Evolutionary conservation across 75 land plant species (phyloP), one percentile per base, ranked within the genome.

Genomic region (Cunninghamia lanceolata): DNA sequence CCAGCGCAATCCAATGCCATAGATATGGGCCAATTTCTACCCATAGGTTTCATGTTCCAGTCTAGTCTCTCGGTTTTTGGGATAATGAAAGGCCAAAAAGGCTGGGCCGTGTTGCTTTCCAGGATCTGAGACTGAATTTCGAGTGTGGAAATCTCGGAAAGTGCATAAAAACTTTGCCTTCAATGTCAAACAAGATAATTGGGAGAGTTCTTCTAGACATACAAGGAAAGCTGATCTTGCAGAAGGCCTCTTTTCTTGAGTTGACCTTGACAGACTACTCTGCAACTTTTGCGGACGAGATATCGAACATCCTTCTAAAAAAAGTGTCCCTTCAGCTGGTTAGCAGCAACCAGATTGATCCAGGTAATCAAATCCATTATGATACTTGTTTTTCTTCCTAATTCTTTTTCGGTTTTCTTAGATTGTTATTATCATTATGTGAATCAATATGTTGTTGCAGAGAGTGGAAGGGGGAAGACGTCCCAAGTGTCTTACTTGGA

Each of bases 201-300:
- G 19, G n/a, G 47, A 3, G 21, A 80, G 0, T 11, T 10, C 14
- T 10, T 7, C 47, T 42, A 40, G n/a, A 42, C 0, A 11, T 80
- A 9, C 19, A 42, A 11, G 82, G 50, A 80, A 50, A 80, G 36
- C 38, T 73, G 16, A 34, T 73, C 13, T 34, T 73, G 16, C 36
- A 80, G 9, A 40, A 78, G 81, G 82, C 45, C 8, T 40, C 82
- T 43, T n/a, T 79, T 79, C 46, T 79, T 28, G 39, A 25, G 4
- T 40, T 40, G n/a, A n/a, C n/a, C n/a, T n/a, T n/a, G 38, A 79
- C 82, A 21, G 82, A 79, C n/a, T 80, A 43, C 82, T 9, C 82
- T 80, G 82, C 82, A 80, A 80, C 14, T 40, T 9, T 80, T 1
- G 47, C 4, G 0, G 82, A 80, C 21, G 82, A 43, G 82, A 15